Conservation (phyloP, 2,329 filamentous ascomycete genomes). For the Pseudocercospora cruenta region DNA sequence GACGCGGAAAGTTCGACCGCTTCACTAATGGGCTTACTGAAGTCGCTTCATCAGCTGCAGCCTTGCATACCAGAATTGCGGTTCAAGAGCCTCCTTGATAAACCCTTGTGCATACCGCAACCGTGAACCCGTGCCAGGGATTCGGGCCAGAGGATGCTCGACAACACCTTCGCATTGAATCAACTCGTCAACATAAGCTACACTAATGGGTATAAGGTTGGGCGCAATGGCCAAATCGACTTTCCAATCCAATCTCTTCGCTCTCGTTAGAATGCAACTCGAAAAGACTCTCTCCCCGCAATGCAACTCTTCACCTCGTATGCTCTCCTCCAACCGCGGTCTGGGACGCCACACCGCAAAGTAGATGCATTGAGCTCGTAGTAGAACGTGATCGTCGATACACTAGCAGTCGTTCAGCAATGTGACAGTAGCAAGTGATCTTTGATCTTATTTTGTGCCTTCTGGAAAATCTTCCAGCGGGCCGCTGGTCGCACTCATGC, state of each 20-base stretch:
- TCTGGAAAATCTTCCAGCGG: constrained; percentile 28
- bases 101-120: not conserved
- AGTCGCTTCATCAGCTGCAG: too few relatives aligned
- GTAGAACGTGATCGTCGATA: constrained; percentile 11
- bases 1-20: too few relatives aligned
- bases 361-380: constrained; percentile 5
- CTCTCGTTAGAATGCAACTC: not conserved
- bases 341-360: not conserved
- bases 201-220: constrained; percentile 19
- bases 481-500: constrained; percentile 31
- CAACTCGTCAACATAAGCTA: constrained; percentile 13
- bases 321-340: not conserved
- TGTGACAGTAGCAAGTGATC: not conserved
- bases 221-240: not conserved
- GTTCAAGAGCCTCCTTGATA: too few relatives aligned
- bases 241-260: constrained; percentile 1
- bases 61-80: not conserved
- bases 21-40: too few relatives aligned
- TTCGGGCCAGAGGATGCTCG: not conserved
- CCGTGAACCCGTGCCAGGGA: not conserved
- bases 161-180: not conserved
- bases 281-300: not conserved
- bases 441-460: constrained; percentile 10
- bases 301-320: not conserved
- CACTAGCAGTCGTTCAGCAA: constrained; percentile 12